Evolutionary conservation across 1,284 basidiomycete species (phyloP).

Genomic region (Meripilus lineatus): DNA sequence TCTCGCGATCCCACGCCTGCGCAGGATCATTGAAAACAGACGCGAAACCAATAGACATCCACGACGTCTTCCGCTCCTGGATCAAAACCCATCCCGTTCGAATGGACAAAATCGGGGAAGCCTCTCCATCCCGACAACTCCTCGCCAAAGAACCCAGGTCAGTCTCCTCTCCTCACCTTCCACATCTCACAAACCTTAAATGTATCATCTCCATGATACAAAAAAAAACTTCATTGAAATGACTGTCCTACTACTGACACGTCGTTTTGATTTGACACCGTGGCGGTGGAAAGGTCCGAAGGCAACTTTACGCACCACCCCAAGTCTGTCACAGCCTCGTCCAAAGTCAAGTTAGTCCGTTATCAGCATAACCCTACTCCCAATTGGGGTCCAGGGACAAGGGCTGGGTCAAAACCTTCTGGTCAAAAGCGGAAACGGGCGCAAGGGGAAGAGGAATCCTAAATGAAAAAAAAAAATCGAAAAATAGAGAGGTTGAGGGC

Average conservation of each 20-base stretch:
- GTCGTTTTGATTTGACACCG: neutral
- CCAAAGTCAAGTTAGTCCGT: slow-evolving; percentile 73
- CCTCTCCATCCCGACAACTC: slow-evolving; percentile 62
- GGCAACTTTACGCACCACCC: slow-evolving; percentile 77
- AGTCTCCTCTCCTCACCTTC: slow-evolving; percentile 20
- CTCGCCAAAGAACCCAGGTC: slow-evolving; percentile 66
- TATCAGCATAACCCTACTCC: slow-evolving; percentile 91
- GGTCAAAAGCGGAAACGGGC: slow-evolving; percentile 44
- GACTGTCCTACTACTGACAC: neutral
- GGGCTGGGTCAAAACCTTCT: slow-evolving; percentile 39
- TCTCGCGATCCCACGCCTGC: slow-evolving; percentile 88
- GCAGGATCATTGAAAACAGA: slow-evolving; percentile 91
- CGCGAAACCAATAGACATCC: slow-evolving; percentile 68
- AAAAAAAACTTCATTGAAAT: too few relatives aligned
- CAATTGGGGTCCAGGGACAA: slow-evolving; percentile 89
- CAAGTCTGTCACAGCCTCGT: slow-evolving; percentile 50
- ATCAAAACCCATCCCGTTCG: slow-evolving; percentile 80
- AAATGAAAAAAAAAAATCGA: slow-evolving; percentile 2
- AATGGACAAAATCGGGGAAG: slow-evolving; percentile 71
- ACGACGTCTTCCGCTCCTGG: slow-evolving; percentile 84
- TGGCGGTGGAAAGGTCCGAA: slow-evolving; percentile 42
- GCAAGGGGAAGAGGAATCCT: slow-evolving; percentile 20
- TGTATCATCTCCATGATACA: too few relatives aligned
- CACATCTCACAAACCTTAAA: too few relatives aligned
- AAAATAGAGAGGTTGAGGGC: too few relatives aligned